These are phyloP conservation scores for Saccharomyces hybrid DNA, from an alignment of 1,139 yeast genomes.

Conservation along the genomic window DNA sequence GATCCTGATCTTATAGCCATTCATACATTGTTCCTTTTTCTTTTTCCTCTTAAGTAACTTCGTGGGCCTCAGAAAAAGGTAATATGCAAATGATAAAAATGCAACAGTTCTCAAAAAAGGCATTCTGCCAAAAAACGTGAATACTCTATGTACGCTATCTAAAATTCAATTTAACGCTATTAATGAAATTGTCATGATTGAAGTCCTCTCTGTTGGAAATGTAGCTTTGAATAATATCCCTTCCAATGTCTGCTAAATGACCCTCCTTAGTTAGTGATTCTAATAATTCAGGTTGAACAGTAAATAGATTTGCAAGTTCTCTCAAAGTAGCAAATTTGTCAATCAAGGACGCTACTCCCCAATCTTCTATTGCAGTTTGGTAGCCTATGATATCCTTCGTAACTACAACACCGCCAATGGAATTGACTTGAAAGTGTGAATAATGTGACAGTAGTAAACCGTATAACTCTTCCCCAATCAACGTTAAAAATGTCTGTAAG, in stretches of 20 bases:
- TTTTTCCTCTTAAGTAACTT: background rate
- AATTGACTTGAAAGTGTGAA: conserved; percentile 66
- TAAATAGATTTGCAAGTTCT: conserved; percentile 78
- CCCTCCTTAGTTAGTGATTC: conserved; percentile 81
- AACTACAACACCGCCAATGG: conserved; percentile 78
- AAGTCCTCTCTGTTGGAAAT: conserved; percentile 68
- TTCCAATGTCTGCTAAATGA: conserved; percentile 61
- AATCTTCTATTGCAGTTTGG: conserved; percentile 63
- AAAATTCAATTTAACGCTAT: conserved; percentile 18
- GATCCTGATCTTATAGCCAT: background rate
- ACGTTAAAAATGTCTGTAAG: conserved; percentile 44
- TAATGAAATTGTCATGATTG: conserved; percentile 33
- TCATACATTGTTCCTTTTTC: background rate
- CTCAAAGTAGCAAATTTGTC: conserved; percentile 65
- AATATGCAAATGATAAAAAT: background rate
- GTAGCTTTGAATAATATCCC: conserved; percentile 59
- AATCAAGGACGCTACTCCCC: conserved; percentile 60
- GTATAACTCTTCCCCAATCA: conserved; percentile 56
- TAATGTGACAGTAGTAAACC: conserved; percentile 63
- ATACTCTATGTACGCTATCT: conserved; percentile 10
- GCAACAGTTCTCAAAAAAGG: background rate
- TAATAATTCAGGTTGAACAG: conserved; percentile 69
- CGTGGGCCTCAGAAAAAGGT: background rate
- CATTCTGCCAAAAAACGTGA: background rate
- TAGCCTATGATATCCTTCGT: conserved; percentile 79